Conservation (phyloP, 805 yeast genomes). For the Zygotorulaspora florentina region DNA sequence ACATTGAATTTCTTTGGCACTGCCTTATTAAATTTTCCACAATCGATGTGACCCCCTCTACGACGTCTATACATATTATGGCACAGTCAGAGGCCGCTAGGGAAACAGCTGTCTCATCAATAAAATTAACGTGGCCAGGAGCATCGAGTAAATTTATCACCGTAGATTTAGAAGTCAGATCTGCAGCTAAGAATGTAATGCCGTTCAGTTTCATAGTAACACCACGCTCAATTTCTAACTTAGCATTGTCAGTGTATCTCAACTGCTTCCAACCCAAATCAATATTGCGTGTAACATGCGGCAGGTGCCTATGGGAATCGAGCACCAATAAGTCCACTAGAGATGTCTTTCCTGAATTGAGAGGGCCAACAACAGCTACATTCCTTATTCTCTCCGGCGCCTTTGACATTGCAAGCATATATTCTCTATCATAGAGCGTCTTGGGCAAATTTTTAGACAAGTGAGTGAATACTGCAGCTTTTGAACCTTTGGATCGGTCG, state of each 20-base stretch:
- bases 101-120: conserved; percentile 65
- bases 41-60: conserved; percentile 72
- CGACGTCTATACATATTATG: conserved; percentile 70
- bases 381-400: conserved; percentile 67
- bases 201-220: conserved; percentile 61
- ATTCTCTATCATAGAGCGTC: conserved; percentile 58
- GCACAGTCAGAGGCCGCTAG: conserved; percentile 60
- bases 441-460: conserved; percentile 44
- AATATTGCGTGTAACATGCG: conserved; percentile 29
- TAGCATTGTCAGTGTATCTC: conserved; percentile 68
- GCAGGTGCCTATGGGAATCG: conserved; percentile 54
- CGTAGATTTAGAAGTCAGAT: conserved; percentile 49
- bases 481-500: conserved; percentile 35
- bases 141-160: conserved; percentile 70
- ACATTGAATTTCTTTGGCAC: conserved; percentile 47
- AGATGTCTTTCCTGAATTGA: conserved; percentile 84
- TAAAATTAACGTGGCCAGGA: conserved; percentile 88
- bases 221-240: conserved; percentile 66
- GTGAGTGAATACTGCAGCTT: conserved; percentile 18
- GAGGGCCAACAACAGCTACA: conserved; percentile 71
- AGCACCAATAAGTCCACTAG: conserved; percentile 62
- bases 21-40: conserved; percentile 51
- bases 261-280: conserved; percentile 43
- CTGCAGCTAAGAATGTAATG: conserved; percentile 54
- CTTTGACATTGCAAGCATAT: conserved; percentile 46